Evolutionary conservation across 208 protist genomes (phyloP), one percentile per base, ranked within the genome.

Genomic region (Crithidia expoeki): DNA sequence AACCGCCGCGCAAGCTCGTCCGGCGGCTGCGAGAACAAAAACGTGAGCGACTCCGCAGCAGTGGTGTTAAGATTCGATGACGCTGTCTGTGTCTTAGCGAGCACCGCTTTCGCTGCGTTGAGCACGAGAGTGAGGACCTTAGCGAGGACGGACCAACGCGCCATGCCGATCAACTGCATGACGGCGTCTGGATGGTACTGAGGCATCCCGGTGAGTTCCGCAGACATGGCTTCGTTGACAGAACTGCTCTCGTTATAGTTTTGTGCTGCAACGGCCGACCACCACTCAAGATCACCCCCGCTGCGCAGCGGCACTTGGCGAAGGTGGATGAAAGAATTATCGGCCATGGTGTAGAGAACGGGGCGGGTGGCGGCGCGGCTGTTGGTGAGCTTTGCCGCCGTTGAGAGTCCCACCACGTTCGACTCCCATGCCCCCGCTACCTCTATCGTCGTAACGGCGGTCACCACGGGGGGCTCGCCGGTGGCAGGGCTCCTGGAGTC

Each of bases 161-260:
- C 87, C 76, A 89, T 83, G 17, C 81, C 80, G 57, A 93, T 84
- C 56, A 93, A 82, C 72, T 90, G 84, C 84, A 93, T 83, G 30
- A 93, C 17, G 21, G 72, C 51, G 63, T 90, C 87, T 5, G 84
- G 83, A 56, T 93, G 87, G 68, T 88, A 88, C 60, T 78, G 77
- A 30, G 79, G 60, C 14, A 88, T 50, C 30, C 38, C 62, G 40
- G 51, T 25, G 23, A 49, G 49, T 9, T 9, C 46, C 28, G 47
- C 34, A 4, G 51, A 33, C 28, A 19, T 16, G 9, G 27, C 25
- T 12, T 11, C 27, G 42, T 27, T 5, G 50, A 23, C 36, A 47
- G 42, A 23, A 34, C 44, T 58, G 12, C 16, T 16, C 36, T 40
- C 63, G 12, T 7, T 16, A 44, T 51, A 12, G 44, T 27, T 30